These are phyloP conservation scores for Lentinula guzmanii DNA, from an alignment of 768 basidiomycete species.

Conservation along the genomic window DNA sequence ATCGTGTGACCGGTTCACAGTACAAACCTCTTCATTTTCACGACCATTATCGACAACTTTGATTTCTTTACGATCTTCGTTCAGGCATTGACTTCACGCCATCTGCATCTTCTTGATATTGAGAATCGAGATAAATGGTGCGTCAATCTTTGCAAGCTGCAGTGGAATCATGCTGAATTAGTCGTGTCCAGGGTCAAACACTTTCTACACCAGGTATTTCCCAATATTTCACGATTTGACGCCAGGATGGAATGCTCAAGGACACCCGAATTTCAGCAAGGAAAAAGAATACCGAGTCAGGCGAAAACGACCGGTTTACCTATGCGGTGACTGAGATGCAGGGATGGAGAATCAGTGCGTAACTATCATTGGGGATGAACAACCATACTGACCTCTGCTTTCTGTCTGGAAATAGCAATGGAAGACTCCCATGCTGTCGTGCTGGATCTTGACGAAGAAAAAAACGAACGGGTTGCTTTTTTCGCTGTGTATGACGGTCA, in stretches of 20 bases:
- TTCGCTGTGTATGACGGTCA: conserved; percentile 99
- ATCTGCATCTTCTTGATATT: not conserved
- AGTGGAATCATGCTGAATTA: not conserved
- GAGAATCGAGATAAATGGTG: not conserved
- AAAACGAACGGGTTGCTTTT: conserved; percentile 58
- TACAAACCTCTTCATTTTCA: not conserved
- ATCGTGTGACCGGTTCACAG: not conserved
- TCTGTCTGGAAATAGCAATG: conserved; percentile 62
- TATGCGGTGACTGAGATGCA: conserved; percentile 96
- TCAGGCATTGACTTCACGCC: not conserved
- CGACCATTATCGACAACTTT: not conserved
- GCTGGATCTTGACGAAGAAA: conserved; percentile 56
- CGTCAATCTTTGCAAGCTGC: not conserved
- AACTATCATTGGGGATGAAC: conserved; percentile 5
- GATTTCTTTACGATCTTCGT: not conserved
- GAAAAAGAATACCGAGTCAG: conserved; percentile 72
- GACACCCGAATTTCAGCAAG: conserved; percentile 47
- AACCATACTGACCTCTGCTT: conserved; percentile 12
- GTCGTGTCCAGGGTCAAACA: conserved; percentile 66
- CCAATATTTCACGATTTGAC: not conserved
- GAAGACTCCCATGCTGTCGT: conserved; percentile 88
- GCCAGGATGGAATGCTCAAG: not conserved
- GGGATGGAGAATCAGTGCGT: conserved; percentile 97
- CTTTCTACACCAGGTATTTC: conserved; percentile 71
- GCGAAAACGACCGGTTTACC: conserved; percentile 60